phyloP scores from a whole-genome alignment of 805 yeast genomes.

The Ascoidea tarda region DNA sequence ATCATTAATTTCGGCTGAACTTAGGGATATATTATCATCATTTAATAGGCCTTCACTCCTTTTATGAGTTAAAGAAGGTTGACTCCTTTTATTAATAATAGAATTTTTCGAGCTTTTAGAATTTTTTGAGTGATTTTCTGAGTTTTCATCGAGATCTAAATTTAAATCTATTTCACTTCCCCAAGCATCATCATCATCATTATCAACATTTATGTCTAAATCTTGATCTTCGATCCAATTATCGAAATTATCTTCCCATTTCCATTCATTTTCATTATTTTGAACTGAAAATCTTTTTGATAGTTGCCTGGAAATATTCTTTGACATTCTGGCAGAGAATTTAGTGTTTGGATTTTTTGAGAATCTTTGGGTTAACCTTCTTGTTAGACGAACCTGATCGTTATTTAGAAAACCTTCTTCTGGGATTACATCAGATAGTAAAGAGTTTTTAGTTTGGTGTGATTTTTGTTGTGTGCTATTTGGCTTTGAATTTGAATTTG shows the following conservation, averaged over 20 bases:
- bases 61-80: neutral
- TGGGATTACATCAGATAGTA: neutral
- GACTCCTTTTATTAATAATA: neutral
- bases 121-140: neutral
- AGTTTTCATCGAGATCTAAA: neutral
- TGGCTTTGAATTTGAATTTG: neutral
- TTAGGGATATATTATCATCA: neutral
- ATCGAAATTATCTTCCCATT: conserved; percentile 1
- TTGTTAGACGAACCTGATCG: neutral
- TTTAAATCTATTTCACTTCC: conserved; percentile 1
- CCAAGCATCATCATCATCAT: conserved; percentile 6
- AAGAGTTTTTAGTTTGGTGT: neutral
- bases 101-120: neutral
- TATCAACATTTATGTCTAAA: conserved; percentile 2
- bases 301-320: conserved; percentile 6
- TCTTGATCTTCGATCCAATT: conserved; percentile 2
- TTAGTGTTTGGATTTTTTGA: neutral
- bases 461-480: neutral
- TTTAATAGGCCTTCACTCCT: neutral
- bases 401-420: neutral
- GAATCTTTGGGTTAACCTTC: neutral
- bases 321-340: conserved; percentile 2
- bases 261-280: conserved; percentile 1
- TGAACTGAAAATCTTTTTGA: conserved; percentile 8
- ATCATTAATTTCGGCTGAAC: conserved; percentile 4